Percentiles rank a stretch among this genome's conserved stretches.
These are phyloP conservation scores for Dactylellina parvicollis DNA, from an alignment of 2,329 filamentous ascomycete species.

Conservation along the genomic window DNA sequence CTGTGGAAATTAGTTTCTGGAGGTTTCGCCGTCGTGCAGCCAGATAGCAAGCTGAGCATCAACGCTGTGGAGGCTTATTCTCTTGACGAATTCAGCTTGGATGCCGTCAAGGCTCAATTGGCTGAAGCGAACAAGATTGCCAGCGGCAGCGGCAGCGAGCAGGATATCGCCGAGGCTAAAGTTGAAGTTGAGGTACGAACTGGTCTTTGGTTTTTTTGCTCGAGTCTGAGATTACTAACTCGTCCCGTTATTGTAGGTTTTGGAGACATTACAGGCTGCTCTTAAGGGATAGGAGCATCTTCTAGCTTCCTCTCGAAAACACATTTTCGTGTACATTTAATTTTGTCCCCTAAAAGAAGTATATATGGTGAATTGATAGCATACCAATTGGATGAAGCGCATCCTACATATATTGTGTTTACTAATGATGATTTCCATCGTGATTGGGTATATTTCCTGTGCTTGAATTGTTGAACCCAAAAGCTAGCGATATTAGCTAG, in stretches of 20 bases:
- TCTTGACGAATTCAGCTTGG: slow-evolving; percentile 93
- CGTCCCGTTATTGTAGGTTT: slow-evolving; percentile 68
- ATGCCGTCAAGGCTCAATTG: slow-evolving; percentile 88
- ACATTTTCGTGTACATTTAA: slow-evolving; percentile 53
- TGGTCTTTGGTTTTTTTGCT: background rate
- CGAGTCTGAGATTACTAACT: slow-evolving; percentile 5
- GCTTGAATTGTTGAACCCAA: too few species aligned
- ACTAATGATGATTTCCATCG: too few species aligned
- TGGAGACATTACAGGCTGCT: slow-evolving; percentile 82
- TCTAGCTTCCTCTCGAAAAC: background rate
- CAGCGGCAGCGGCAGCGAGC: slow-evolving; percentile 88
- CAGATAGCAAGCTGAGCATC: slow-evolving; percentile 93
- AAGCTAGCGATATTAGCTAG: background rate
- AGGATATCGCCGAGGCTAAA: slow-evolving; percentile 98
- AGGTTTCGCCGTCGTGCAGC: slow-evolving; percentile 96
- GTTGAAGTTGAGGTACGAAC: slow-evolving; percentile 90
- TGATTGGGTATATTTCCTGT: too few species aligned
- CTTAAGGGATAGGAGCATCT: slow-evolving; percentile 67
- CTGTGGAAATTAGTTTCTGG: slow-evolving; percentile 76
- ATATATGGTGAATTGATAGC: slow-evolving; percentile 52
- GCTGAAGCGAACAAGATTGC: slow-evolving; percentile 95
- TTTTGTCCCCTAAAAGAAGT: slow-evolving; percentile 38
- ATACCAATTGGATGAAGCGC: slow-evolving; percentile 24
- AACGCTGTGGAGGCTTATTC: slow-evolving; percentile 96
- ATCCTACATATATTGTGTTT: too few species aligned